Percentiles rank a stretch among this genome's conserved stretches.
Conservation (phyloP, 1,284 basidiomycete species). For the Mycosarcoma mackinlayi region DNA sequence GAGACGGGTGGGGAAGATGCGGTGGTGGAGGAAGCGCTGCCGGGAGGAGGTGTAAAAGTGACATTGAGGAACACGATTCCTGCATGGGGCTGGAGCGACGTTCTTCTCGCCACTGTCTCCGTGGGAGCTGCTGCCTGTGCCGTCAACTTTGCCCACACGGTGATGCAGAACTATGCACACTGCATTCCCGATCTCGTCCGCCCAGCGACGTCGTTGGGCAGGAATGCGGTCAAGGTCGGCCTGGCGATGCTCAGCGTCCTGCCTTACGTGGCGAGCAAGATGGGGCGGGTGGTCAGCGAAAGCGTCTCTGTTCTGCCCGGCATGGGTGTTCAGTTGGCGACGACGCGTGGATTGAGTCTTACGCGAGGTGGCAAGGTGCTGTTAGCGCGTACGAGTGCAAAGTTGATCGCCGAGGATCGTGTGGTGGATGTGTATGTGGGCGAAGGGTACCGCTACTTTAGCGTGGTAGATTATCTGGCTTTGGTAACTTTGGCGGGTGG, state of each 20-base stretch:
- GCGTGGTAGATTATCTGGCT: conserved; percentile 55
- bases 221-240: not conserved
- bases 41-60: conserved; percentile 31
- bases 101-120: conserved; percentile 6
- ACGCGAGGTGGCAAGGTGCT: not conserved
- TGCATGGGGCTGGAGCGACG: conserved; percentile 19
- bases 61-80: conserved; percentile 24
- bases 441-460: conserved; percentile 51
- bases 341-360: conserved; percentile 33
- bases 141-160: conserved; percentile 5
- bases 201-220: not conserved
- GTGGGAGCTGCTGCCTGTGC: conserved; percentile 9
- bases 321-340: conserved; percentile 57
- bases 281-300: conserved; percentile 36
- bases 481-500: conserved; percentile 7
- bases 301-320: conserved; percentile 41
- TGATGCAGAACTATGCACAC: conserved; percentile 16
- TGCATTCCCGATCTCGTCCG: conserved; percentile 23
- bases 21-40: conserved; percentile 14
- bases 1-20: not conserved
- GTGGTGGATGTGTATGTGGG: conserved; percentile 58
- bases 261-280: conserved; percentile 18
- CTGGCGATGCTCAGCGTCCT: conserved; percentile 10
- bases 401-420: conserved; percentile 52
- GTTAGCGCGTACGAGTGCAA: not conserved